Conservation (phyloP, 1,284 basidiomycete genomes). For the Irpex rosettiformis region DNA sequence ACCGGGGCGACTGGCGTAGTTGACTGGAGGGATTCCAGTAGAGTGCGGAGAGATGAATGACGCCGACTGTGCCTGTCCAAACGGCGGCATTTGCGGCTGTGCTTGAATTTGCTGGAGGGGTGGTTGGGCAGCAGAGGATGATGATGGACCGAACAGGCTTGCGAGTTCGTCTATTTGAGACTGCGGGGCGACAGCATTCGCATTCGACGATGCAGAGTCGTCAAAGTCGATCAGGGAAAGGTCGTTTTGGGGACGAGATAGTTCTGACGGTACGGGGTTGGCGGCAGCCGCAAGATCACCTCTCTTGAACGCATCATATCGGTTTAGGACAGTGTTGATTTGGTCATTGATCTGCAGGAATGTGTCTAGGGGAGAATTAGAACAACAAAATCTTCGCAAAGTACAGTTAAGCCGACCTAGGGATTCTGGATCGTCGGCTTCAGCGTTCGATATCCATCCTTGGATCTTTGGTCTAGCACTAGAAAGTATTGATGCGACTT, state of each 20-base stretch:
- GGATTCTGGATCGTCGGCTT: constrained; percentile 78
- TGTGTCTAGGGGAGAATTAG: constrained; percentile 55
- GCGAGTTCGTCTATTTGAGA: constrained; percentile 49
- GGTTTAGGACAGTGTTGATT: constrained; percentile 88
- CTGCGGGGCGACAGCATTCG: constrained; percentile 14
- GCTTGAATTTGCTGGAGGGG: too few species aligned
- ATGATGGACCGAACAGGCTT: constrained; percentile 33
- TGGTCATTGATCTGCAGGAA: constrained; percentile 97
- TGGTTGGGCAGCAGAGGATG: constrained; percentile 13
- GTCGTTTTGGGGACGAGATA: constrained; percentile 33
- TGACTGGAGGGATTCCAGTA: not conserved
- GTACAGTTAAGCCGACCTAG: constrained; percentile 62
- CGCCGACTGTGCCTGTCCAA: constrained; percentile 3
- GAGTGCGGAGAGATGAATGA: constrained; percentile 1
- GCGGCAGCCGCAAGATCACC: constrained; percentile 76
- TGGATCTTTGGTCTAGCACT: constrained; percentile 93
- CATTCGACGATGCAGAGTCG: constrained; percentile 35
- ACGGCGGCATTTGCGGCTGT: constrained; percentile 29
- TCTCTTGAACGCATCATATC: constrained; percentile 89
- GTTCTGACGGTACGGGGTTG: constrained; percentile 61
- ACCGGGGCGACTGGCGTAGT: not conserved
- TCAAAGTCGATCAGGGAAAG: constrained; percentile 74
- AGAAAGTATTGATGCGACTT: constrained; percentile 84
- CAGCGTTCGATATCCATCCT: constrained; percentile 97
- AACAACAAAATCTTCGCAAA: constrained; percentile 9